Percentiles rank a stretch among this genome's conserved stretches.
phyloP scores from a whole-genome alignment of 2,329 filamentous ascomycete genomes.

The Fusarium graminum region DNA sequence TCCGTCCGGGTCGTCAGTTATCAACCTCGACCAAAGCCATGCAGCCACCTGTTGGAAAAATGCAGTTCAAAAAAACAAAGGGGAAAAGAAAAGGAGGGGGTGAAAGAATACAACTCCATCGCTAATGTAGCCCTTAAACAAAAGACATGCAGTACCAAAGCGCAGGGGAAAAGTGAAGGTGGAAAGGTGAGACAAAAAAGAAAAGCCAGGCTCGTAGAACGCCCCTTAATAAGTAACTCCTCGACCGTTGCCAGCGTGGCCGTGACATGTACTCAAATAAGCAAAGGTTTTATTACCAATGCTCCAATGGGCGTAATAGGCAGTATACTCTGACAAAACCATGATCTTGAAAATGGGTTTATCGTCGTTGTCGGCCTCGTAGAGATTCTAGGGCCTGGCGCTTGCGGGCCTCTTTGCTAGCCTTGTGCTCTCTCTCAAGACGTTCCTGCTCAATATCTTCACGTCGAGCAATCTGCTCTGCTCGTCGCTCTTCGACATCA shows the following conservation, averaged over 20 bases:
- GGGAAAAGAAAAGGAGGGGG: constrained; percentile 4
- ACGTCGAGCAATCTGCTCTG: constrained; percentile 71
- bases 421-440: constrained; percentile 71
- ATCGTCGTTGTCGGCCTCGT: constrained; percentile 50
- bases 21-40: constrained; percentile 35
- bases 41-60: constrained; percentile 20
- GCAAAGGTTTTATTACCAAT: background rate
- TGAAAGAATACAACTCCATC: constrained; percentile 54
- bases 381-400: constrained; percentile 57
- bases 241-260: constrained; percentile 38
- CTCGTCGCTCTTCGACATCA: constrained; percentile 76
- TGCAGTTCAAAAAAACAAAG: constrained; percentile 2
- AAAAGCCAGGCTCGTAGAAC: constrained; percentile 35
- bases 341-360: background rate
- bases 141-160: constrained; percentile 24
- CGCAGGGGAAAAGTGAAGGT: constrained; percentile 12
- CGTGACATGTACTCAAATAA: constrained; percentile 15
- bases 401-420: constrained; percentile 71
- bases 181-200: constrained; percentile 9
- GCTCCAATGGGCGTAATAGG: background rate
- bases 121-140: constrained; percentile 53
- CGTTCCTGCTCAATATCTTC: constrained; percentile 76
- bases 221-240: constrained; percentile 37
- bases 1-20: constrained; percentile 13
- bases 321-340: background rate